phyloP scores from a whole-genome alignment of 2,329 filamentous ascomycete genomes.

The Magnaporthiopsis incrustans region DNA sequence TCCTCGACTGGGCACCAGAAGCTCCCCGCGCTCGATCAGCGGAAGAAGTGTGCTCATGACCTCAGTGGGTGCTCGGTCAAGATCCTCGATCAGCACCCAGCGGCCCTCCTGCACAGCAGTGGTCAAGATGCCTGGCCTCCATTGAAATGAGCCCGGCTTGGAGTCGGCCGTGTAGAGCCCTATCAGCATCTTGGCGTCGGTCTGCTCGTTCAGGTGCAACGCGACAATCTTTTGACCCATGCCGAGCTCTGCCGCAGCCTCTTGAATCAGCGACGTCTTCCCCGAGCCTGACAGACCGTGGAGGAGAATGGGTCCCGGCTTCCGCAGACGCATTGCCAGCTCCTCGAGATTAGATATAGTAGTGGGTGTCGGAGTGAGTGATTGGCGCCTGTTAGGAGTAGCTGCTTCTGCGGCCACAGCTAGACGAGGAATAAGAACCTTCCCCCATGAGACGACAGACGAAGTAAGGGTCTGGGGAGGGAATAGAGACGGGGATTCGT shows the following conservation, averaged over 20 bases:
- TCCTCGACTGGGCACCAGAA: conserved; percentile 81
- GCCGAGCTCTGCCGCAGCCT: conserved; percentile 72
- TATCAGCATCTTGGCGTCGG: conserved; percentile 91
- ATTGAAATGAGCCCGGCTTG: conserved; percentile 81
- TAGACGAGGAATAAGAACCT: conserved; percentile 59
- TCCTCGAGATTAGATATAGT: conserved; percentile 62
- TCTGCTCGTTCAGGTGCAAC: conserved; percentile 94
- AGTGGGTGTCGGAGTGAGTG: conserved; percentile 63
- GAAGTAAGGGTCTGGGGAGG: conserved; percentile 38
- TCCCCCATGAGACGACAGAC: conserved; percentile 57
- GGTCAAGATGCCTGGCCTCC: conserved; percentile 87
- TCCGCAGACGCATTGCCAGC: conserved; percentile 61
- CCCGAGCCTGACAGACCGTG: conserved; percentile 79
- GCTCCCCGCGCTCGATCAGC: conserved; percentile 83
- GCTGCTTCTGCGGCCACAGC: conserved; percentile 23
- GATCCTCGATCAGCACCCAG: conserved; percentile 95
- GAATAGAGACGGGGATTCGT: conserved; percentile 11
- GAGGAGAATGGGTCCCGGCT: conserved; percentile 65
- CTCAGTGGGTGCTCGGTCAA: conserved; percentile 90
- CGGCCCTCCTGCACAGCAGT: conserved; percentile 89
- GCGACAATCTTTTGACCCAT: conserved; percentile 82
- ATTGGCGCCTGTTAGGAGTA: conserved; percentile 35
- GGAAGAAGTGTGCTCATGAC: conserved; percentile 89
- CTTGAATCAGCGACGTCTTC: conserved; percentile 80
- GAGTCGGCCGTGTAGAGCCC: conserved; percentile 88